Percentiles rank a stretch among this genome's conserved stretches.
These are phyloP conservation scores for Oehlia diaphana DNA, from an alignment of 192 early-diverging fungal genomes.

Conservation along the genomic window DNA sequence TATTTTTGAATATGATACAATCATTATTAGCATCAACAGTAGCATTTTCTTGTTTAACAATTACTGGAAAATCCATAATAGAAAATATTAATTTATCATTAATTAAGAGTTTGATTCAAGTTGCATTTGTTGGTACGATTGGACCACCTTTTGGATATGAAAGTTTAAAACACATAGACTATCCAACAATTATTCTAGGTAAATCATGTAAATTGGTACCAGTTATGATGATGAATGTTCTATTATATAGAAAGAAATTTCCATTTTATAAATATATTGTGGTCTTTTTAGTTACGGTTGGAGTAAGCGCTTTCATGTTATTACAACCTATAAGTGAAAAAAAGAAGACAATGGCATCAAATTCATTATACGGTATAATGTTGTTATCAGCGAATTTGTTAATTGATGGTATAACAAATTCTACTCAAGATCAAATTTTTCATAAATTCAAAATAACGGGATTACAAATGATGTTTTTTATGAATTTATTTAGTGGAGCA, in stretches of 20 bases:
- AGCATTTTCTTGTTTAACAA: constrained; percentile 72
- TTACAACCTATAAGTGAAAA: constrained; percentile 59
- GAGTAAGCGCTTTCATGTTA: constrained; percentile 94
- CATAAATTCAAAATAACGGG: constrained; percentile 78
- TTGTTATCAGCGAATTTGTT: constrained; percentile 83
- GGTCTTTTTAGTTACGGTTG: constrained; percentile 84
- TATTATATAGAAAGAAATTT: constrained; percentile 87
- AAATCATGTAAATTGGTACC: constrained; percentile 97
- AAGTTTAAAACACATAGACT: constrained; percentile 91
- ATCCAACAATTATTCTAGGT: constrained; percentile 94
- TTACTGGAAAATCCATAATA: constrained; percentile 44
- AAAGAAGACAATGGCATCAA: constrained; percentile 51
- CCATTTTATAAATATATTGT: constrained; percentile 86
- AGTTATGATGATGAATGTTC: constrained; percentile 92
- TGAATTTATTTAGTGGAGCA: constrained; percentile 83
- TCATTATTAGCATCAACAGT: constrained; percentile 74
- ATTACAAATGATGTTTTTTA: constrained; percentile 96
- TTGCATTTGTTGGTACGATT: constrained; percentile 71
- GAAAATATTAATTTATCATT: constrained; percentile 37
- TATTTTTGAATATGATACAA: constrained; percentile 89
- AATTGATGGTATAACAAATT: constrained; percentile 94
- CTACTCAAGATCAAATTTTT: constrained; percentile 95
- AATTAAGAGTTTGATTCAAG: constrained; percentile 67
- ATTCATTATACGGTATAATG: constrained; percentile 77
- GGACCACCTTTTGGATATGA: constrained; percentile 94